Conservation (phyloP, 2,329 filamentous ascomycete species). For the Epichloe brachyelytri region DNA sequence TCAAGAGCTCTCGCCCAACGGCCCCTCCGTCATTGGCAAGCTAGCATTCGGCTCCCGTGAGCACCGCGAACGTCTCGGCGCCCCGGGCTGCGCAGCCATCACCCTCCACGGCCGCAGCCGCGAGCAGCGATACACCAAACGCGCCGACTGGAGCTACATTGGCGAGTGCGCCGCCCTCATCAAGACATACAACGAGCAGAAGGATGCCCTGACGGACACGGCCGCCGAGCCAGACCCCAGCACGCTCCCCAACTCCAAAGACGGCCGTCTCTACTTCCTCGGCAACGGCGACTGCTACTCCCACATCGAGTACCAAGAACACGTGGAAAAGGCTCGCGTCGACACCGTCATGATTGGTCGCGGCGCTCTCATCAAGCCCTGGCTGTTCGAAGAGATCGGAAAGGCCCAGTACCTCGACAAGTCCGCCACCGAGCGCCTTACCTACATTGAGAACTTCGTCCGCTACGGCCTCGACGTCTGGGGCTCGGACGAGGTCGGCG, state of each 20-base stretch:
- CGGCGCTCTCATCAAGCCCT: conserved; percentile 91
- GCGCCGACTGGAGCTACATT: conserved; percentile 93
- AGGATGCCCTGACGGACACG: conserved; percentile 59
- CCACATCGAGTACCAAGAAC: conserved; percentile 71
- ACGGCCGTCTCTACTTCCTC: conserved; percentile 72
- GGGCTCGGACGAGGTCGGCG: conserved; percentile 89
- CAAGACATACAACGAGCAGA: conserved; percentile 61
- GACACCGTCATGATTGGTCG: conserved; percentile 97
- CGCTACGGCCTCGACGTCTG: conserved; percentile 86
- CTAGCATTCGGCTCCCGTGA: conserved; percentile 71
- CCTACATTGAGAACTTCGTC: conserved; percentile 78
- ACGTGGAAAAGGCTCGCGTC: conserved; percentile 65
- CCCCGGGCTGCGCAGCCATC: conserved; percentile 82
- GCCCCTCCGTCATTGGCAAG: conserved; percentile 71
- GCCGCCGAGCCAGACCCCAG: conserved; percentile 62
- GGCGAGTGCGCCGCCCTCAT: conserved; percentile 78
- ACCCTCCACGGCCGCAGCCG: conserved; percentile 88
- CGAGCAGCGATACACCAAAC: conserved; percentile 85
- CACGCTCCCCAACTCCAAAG: conserved; percentile 51
- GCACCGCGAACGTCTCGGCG: conserved; percentile 54
- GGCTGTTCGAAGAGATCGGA: conserved; percentile 95
- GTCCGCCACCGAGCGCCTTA: conserved; percentile 71
- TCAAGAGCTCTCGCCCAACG: conserved; percentile 64
- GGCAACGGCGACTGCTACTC: conserved; percentile 97
- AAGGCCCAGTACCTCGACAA: conserved; percentile 92